Base-by-base conservation (phyloP, 1,139 yeast species). In the Pichia sp. region DNA sequence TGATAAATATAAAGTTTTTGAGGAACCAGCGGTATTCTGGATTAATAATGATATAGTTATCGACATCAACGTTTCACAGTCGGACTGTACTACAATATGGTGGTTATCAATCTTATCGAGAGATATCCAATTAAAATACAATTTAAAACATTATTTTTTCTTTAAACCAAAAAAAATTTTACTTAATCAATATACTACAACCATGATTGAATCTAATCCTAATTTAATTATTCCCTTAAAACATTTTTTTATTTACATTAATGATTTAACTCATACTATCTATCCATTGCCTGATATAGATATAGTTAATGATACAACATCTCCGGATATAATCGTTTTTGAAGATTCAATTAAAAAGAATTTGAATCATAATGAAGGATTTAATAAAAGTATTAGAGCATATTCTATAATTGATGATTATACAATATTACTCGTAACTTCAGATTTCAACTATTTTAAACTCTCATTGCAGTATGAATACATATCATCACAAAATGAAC, bases 211-310 rank as follows among this genome's bases (percentile, higher is more conserved):
- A 10, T 15, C 23, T 6, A 22, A 16, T 13, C 46, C 46, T 8
- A 33, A 42, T 16, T 14, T 42, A 6, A 26, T 42, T 8, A 31
- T 42, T 5, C 43, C 46, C 6, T 20, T 36, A 13, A 10, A 23
- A 15, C n/a, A 33, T 25, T 40, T 36, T 15, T 10, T 40, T 9
- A 29, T 39, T 11, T 14, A 33, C 7, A 10, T 39, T 4, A 35
- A 18, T 26, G 31, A 31, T 7, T 11, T 34, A 9, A 7, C 26
- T 11, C 38, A 40, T 26, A 16, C 18, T 8, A 25, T 42, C 4
- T 33, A 21, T 18, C 14, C 25, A 9, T 15, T 28, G 11, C 43
- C 46, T 3, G 15, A 32, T 13, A 2, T 30, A 16, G 22, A 18
- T 5, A 10, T 39, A 21, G 6, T 11, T 3, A 14, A 10, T 11